These are phyloP conservation scores for Pseudotsuga menziesii DNA, from an alignment of 75 land plant genomes.

Conservation along the genomic window DNA sequence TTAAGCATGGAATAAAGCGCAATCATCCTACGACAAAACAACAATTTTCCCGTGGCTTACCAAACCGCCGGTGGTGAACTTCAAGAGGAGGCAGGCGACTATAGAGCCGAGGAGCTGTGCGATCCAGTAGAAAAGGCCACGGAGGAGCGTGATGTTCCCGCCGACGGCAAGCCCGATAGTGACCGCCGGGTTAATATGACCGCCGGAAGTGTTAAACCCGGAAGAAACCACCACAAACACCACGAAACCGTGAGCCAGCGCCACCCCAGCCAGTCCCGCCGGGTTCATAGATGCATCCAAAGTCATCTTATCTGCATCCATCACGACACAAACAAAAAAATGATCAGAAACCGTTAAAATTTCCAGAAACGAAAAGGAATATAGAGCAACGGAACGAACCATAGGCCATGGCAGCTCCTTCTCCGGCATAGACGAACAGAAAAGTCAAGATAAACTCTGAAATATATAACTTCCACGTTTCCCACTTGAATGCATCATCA, in stretches of 20 bases:
- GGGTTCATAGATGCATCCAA: constrained; percentile 32
- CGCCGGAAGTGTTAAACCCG: constrained; percentile 52
- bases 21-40: neutral
- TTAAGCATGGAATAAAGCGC: too few species aligned
- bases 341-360: too few species aligned
- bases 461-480: constrained; percentile 33
- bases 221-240: constrained; percentile 10
- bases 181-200: constrained; percentile 78
- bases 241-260: constrained; percentile 35
- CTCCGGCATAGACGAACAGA: constrained; percentile 69
- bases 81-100: constrained; percentile 54
- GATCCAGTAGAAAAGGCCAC: constrained; percentile 47
- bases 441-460: constrained; percentile 68
- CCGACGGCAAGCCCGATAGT: constrained; percentile 66
- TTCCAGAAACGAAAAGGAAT: too few species aligned
- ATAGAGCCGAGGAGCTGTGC: constrained; percentile 55
- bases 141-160: constrained; percentile 60
- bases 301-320: constrained; percentile 39
- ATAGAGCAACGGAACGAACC: neutral
- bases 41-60: neutral
- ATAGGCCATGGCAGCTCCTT: constrained; percentile 57
- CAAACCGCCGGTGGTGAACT: constrained; percentile 40
- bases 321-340: too few species aligned
- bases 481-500: constrained; percentile 23
- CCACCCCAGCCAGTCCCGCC: constrained; percentile 23